Evolutionary conservation across 768 basidiomycete species (phyloP), one percentile per base, ranked within the genome.

Genomic region (Psilocybe tampanensis): DNA sequence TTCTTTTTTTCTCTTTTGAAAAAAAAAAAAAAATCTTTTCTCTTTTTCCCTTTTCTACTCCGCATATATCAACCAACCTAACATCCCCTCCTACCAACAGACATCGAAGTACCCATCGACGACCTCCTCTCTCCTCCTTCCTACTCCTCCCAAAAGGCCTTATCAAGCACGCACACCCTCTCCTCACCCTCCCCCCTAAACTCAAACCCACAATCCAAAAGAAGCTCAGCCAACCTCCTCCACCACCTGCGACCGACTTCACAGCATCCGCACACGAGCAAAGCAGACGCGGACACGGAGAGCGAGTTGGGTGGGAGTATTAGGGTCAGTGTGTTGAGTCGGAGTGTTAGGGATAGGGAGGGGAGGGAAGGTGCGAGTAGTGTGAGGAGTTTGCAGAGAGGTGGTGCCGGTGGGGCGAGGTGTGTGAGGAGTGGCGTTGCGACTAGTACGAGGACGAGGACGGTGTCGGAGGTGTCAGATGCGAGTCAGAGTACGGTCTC

Each of bases 51-150:
- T 22, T 44, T 41, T 32, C 33, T 5, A 21, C 39, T 13, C 34
- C 24, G 32, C n/a, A 6, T 15, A 15, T 11, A 52, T 54, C 34
- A n/a, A n/a, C n/a, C n/a, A n/a, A n/a, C 51, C 48, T 48, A 29
- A 12, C 49, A 36, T 17, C 45, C 41, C 11, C 24, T 26, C 15
- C 19, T 3, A 13, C 13, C 17, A 17, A 33, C 63, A 94, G 94
- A 90, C 67, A 83, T 95, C 51, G 92, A 95, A 67, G 84, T 95
- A 11, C 77, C 88, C 0, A 72, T 86, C 6, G 88, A 91, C 47
- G 93, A 95, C 54, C 84, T 95, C 5, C 66, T 86, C 36, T 79
- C 76, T 48, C 59, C 66, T 42, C 47, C 69, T 29, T 55, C 64
- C 12, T 67, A 66, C 44, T 51, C 63, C n/a, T 61, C 61, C 1